Conservation (phyloP, 805 yeast species). For the Pichia nanzhaoensis region DNA sequence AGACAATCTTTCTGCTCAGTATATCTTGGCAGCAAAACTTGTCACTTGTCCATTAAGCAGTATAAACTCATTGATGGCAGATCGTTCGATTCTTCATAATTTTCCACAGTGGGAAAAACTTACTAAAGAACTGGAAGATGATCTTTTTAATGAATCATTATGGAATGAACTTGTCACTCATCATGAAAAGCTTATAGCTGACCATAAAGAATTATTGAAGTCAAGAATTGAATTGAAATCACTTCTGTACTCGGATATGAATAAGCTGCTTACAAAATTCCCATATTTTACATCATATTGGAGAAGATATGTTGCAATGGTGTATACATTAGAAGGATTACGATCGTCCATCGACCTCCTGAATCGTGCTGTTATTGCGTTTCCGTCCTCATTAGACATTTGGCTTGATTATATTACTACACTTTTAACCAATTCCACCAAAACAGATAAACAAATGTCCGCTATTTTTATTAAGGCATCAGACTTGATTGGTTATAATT, state of each 20-base stretch:
- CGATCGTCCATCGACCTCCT: constrained; percentile 42
- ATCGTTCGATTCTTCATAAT: constrained; percentile 7
- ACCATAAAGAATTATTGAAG: constrained; percentile 16
- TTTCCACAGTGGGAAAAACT: constrained; percentile 28
- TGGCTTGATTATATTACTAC: constrained; percentile 65
- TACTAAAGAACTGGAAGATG: constrained; percentile 18
- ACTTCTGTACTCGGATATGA: constrained; percentile 28
- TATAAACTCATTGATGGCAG: constrained; percentile 3
- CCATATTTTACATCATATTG: constrained; percentile 59
- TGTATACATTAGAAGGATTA: constrained; percentile 50
- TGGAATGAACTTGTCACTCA: constrained; percentile 24
- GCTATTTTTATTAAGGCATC: constrained; percentile 44
- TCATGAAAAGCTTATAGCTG: constrained; percentile 21
- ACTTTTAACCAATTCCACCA: constrained; percentile 36
- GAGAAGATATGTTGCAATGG: constrained; percentile 53
- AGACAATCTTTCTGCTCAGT: background rate
- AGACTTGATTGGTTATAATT: constrained; percentile 56
- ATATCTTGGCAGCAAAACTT: background rate
- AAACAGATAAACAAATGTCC: constrained; percentile 29
- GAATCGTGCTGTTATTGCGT: constrained; percentile 38
- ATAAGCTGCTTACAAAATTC: constrained; percentile 41
- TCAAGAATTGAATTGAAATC: constrained; percentile 14
- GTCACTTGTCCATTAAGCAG: too few relatives aligned
- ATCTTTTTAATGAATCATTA: constrained; percentile 17
- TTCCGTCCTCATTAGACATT: constrained; percentile 55